These are phyloP conservation scores for Xylaria sp. DNA, from an alignment of 2,329 filamentous ascomycete species.

Conservation along the genomic window DNA sequence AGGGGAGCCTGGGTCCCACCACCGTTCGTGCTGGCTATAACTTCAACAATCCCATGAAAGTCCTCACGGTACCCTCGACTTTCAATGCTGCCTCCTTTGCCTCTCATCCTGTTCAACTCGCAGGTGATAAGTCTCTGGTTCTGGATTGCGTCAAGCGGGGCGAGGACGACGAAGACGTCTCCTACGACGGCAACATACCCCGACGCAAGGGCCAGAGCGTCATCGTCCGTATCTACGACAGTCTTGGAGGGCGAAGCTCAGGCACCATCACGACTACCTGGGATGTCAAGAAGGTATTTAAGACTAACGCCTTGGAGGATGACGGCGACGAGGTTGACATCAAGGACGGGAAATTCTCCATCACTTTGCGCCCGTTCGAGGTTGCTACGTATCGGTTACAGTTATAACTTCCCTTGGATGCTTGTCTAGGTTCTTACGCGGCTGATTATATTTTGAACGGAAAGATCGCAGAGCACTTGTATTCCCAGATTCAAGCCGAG, in stretches of 20 bases:
- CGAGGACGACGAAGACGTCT: conserved; percentile 84
- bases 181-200: conserved; percentile 67
- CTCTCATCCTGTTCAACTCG: conserved; percentile 70
- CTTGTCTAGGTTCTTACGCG: not conserved
- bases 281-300: conserved; percentile 79
- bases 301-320: conserved; percentile 90
- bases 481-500: not conserved
- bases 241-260: conserved; percentile 81
- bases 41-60: conserved; percentile 84
- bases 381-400: conserved; percentile 81
- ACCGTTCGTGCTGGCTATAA: conserved; percentile 87
- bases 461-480: not conserved
- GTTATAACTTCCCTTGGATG: conserved; percentile 51
- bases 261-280: conserved; percentile 76
- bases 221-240: conserved; percentile 87
- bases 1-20: conserved; percentile 73
- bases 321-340: conserved; percentile 74
- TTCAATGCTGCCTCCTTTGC: conserved; percentile 46
- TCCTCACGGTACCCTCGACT: conserved; percentile 56
- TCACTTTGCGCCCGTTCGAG: conserved; percentile 82
- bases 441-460: not conserved
- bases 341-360: conserved; percentile 61
- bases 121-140: conserved; percentile 73
- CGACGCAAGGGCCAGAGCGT: conserved; percentile 79
- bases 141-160: conserved; percentile 93